These are phyloP conservation scores for Citrullus colocynthis DNA, from an alignment of 306 rosid genomes.

Conservation along the genomic window DNA sequence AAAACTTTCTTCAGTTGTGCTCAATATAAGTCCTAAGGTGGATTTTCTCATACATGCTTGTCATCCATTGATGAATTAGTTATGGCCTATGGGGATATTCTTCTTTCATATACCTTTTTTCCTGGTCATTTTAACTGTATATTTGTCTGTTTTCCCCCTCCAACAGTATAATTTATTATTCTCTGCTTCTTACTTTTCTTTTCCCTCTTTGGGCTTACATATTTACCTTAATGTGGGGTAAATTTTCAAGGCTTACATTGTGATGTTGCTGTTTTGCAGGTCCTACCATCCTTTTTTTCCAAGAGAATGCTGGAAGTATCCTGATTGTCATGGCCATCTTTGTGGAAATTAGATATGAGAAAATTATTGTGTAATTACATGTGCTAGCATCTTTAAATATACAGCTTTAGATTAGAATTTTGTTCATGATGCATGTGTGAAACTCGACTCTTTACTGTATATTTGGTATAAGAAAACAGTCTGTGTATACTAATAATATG, in stretches of 20 bases:
- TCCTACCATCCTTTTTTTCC: conserved; percentile 92
- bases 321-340: conserved; percentile 21
- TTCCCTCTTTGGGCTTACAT: neutral
- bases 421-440: neutral
- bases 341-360: neutral
- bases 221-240: neutral
- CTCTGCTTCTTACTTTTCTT: neutral
- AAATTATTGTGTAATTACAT: neutral
- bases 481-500: neutral
- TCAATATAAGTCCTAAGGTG: neutral
- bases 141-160: neutral
- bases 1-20: neutral
- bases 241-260: conserved; percentile 7
- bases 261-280: conserved; percentile 44
- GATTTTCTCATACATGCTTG: neutral
- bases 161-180: neutral
- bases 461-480: neutral
- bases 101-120: neutral
- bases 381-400: neutral
- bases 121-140: neutral
- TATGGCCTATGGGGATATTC: neutral
- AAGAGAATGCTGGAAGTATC: conserved; percentile 99
- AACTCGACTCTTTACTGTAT: neutral
- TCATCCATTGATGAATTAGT: neutral
- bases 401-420: neutral